phyloP scores from a whole-genome alignment of 208 protist species.

The Paratrypanosoma confusum region DNA sequence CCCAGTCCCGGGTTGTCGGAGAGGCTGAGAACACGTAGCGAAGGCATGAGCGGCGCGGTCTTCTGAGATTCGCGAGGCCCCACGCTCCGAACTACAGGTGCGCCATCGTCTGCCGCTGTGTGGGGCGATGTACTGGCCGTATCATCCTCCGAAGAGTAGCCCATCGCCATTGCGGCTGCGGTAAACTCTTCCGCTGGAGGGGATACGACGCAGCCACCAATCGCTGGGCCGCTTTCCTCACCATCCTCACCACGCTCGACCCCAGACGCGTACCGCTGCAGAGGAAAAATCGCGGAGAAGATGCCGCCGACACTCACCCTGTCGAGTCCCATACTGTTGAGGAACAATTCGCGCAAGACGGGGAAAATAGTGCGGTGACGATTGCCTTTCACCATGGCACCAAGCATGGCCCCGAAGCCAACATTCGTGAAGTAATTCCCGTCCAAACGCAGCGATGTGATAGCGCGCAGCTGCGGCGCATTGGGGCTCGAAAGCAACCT shows the following conservation, averaged over 20 bases:
- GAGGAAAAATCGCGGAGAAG: constrained; percentile 58
- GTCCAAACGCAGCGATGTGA: constrained; percentile 67
- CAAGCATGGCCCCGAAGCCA: constrained; percentile 59
- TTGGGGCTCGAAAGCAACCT: constrained; percentile 39
- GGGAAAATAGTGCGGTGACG: constrained; percentile 35
- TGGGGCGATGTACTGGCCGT: too few species aligned
- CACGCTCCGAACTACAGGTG: too few species aligned
- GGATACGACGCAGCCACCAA: too few species aligned
- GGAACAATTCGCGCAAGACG: constrained; percentile 52
- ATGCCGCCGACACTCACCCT: constrained; percentile 34
- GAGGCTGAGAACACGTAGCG: constrained; percentile 50
- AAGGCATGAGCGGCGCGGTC: constrained; percentile 45
- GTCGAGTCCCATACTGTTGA: constrained; percentile 80
- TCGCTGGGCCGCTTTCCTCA: too few species aligned
- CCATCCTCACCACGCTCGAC: too few species aligned
- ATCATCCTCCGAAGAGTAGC: too few species aligned
- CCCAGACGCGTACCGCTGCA: too few species aligned
- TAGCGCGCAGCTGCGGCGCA: constrained; percentile 43
- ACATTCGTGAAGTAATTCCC: constrained; percentile 75
- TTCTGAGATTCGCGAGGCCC: too few species aligned
- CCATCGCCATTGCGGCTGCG: too few species aligned
- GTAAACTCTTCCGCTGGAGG: too few species aligned
- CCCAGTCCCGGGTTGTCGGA: constrained; percentile 69
- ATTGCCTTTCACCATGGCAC: constrained; percentile 45
- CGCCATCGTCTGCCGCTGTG: too few species aligned